These are phyloP conservation scores for Tetramitus jugosus DNA, from an alignment of 208 protist genomes.

Conservation along the genomic window DNA sequence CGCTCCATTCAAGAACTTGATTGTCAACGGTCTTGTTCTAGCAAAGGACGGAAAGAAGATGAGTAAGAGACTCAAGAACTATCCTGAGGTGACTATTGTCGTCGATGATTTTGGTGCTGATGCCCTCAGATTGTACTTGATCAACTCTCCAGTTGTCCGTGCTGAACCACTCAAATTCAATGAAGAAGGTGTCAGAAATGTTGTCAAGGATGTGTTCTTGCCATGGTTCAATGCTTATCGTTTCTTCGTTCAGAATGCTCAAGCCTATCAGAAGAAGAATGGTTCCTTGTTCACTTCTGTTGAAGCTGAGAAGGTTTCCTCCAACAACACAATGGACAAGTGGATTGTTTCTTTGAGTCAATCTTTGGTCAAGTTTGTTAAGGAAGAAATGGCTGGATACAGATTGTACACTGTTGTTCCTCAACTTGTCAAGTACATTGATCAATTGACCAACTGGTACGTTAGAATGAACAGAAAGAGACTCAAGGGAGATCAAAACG, in stretches of 20 bases:
- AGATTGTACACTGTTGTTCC: conserved; percentile 98
- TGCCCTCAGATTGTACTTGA: conserved; percentile 97
- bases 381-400: conserved; percentile 90
- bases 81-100: conserved; percentile 88
- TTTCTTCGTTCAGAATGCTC: conserved; percentile 93
- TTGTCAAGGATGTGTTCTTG: conserved; percentile 95
- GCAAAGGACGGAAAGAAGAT: conserved; percentile 99
- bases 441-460: conserved; percentile 98
- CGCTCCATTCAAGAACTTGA: conserved; percentile 96
- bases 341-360: conserved; percentile 94
- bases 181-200: conserved; percentile 77
- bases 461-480: conserved; percentile 92
- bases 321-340: conserved; percentile 91
- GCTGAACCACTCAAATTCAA: conserved; percentile 91
- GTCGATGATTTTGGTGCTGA: conserved; percentile 93
- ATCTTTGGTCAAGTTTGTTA: conserved; percentile 84
- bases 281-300: conserved; percentile 21
- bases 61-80: conserved; percentile 99
- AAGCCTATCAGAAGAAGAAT: conserved; percentile 52
- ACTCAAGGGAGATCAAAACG: conserved; percentile 70
- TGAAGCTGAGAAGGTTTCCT: neutral
- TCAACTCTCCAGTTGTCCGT: conserved; percentile 98
- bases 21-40: conserved; percentile 98
- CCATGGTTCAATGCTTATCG: conserved; percentile 96
- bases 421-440: conserved; percentile 88